These are phyloP conservation scores for Filosporella fistucella DNA, from an alignment of 495 filamentous ascomycete genomes.

Conservation along the genomic window DNA sequence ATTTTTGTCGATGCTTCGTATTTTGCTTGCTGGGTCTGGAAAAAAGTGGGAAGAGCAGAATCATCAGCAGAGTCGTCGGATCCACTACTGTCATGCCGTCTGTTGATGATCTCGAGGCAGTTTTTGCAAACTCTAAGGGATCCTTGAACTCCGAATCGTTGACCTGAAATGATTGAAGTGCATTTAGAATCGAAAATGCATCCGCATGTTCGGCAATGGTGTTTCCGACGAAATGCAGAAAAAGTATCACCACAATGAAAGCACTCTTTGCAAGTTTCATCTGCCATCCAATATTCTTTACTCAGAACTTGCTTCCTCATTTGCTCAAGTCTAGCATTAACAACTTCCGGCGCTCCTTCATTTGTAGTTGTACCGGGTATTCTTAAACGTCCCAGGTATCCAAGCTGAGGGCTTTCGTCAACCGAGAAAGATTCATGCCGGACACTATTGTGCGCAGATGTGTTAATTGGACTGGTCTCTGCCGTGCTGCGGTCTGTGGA, in stretches of 20 bases:
- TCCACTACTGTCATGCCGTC: conserved; percentile 76
- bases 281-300: conserved; percentile 98
- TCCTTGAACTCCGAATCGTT: conserved; percentile 81
- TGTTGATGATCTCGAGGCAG: conserved; percentile 90
- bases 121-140: conserved; percentile 89
- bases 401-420: conserved; percentile 24
- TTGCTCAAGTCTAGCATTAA: conserved; percentile 59
- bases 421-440: conserved; percentile 46
- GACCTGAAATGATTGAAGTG: conserved; percentile 81
- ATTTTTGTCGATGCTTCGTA: conserved; percentile 25
- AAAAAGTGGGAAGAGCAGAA: conserved; percentile 46
- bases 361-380: conserved; percentile 50
- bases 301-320: conserved; percentile 80
- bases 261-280: conserved; percentile 97
- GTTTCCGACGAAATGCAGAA: conserved; percentile 89
- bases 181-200: conserved; percentile 98
- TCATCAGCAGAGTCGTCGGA: conserved; percentile 84
- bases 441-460: conserved; percentile 49
- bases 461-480: conserved; percentile 45
- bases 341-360: conserved; percentile 52
- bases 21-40: conserved; percentile 42
- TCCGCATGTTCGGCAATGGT: conserved; percentile 91
- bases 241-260: conserved; percentile 89
- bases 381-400: conserved; percentile 28
- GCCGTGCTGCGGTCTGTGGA: conserved; percentile 53